These are phyloP conservation scores for Tricholoma saponaceum DNA, from an alignment of 768 basidiomycete species.

Conservation along the genomic window DNA sequence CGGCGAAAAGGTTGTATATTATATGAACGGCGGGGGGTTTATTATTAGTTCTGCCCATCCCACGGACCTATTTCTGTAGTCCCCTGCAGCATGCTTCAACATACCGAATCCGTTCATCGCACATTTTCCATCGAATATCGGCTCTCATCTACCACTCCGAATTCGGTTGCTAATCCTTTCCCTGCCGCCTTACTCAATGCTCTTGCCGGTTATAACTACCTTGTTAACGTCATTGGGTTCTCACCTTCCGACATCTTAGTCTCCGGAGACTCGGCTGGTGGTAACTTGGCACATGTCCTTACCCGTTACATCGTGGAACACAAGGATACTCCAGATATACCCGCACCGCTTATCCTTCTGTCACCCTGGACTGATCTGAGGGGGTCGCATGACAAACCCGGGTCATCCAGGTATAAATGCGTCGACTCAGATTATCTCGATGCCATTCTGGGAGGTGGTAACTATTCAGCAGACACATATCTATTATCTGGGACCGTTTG, in stretches of 20 bases:
- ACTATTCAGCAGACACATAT: slow-evolving; percentile 38
- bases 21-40: slow-evolving; percentile 65
- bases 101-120: slow-evolving; percentile 36
- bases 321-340: slow-evolving; percentile 26
- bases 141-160: slow-evolving; percentile 44
- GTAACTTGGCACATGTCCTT: slow-evolving; percentile 63
- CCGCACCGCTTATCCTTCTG: slow-evolving; percentile 45
- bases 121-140: too few relatives aligned
- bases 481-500: slow-evolving; percentile 47
- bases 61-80: slow-evolving; percentile 42
- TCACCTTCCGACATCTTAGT: too few relatives aligned
- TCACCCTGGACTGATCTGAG: slow-evolving; percentile 55
- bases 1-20: slow-evolving; percentile 56
- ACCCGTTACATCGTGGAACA: slow-evolving; percentile 58
- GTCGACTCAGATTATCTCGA: slow-evolving; percentile 35
- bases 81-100: slow-evolving; percentile 41
- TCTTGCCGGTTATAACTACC: slow-evolving; percentile 69
- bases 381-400: slow-evolving; percentile 32
- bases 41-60: slow-evolving; percentile 53
- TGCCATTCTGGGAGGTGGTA: slow-evolving; percentile 1
- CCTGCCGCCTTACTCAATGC: too few relatives aligned
- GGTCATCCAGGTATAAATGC: slow-evolving; percentile 34
- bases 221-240: slow-evolving; percentile 55
- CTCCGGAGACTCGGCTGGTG: slow-evolving; percentile 76
- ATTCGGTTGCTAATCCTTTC: slow-evolving; percentile 51